Conservation (phyloP, 495 filamentous ascomycete genomes). For the Xylaria intraflava region DNA sequence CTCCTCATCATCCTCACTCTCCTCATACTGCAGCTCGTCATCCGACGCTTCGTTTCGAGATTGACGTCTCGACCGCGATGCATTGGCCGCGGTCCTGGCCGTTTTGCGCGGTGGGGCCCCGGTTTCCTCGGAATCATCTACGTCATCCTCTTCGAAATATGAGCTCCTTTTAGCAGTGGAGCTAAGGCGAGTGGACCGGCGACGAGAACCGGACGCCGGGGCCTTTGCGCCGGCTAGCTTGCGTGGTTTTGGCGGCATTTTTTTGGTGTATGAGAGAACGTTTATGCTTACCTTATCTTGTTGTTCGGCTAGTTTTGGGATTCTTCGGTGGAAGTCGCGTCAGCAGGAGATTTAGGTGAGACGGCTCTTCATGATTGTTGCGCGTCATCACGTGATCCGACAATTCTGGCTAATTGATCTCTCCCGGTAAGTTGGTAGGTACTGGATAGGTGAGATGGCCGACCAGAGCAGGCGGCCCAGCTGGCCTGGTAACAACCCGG, state of each 20-base stretch:
- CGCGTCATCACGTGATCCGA: slow-evolving; percentile 19
- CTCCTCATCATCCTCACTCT: slow-evolving; percentile 18
- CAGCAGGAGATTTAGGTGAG: not conserved
- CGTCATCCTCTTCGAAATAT: slow-evolving; percentile 30
- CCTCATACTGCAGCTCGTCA: slow-evolving; percentile 21
- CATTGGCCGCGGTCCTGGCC: slow-evolving; percentile 6
- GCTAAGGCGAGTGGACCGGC: slow-evolving; percentile 32
- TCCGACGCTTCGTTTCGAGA: slow-evolving; percentile 15
- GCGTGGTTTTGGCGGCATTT: slow-evolving; percentile 23
- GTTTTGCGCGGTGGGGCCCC: slow-evolving; percentile 9
- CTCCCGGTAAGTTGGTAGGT: too few species aligned
- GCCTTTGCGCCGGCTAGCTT: slow-evolving; percentile 10
- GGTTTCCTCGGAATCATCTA: slow-evolving; percentile 11
- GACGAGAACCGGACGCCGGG: slow-evolving; percentile 16
- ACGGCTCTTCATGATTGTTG: not conserved
- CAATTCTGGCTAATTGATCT: not conserved
- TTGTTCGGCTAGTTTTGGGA: too few species aligned
- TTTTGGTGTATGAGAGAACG: not conserved
- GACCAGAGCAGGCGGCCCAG: too few species aligned
- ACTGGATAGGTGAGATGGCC: too few species aligned
- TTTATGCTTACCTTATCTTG: not conserved
- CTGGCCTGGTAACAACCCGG: too few species aligned
- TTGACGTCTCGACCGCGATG: slow-evolving; percentile 8
- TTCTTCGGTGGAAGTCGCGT: not conserved
- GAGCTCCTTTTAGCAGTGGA: slow-evolving; percentile 30